Evolutionary conservation across 2,329 filamentous ascomycete species (phyloP).

Genomic region (Cytospora piceicola): DNA sequence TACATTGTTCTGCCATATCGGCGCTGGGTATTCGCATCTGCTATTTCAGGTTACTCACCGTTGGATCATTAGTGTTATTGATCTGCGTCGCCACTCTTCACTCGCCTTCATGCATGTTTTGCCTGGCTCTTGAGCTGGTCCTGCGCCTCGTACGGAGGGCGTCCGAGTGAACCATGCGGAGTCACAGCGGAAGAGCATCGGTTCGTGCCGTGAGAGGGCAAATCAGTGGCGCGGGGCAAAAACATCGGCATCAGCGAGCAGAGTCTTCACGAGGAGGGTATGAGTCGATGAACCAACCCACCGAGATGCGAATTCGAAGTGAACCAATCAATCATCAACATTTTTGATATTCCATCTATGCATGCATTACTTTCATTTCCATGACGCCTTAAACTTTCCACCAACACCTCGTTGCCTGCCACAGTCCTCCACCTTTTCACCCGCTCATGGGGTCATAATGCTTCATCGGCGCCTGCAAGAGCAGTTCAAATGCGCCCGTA

Average conservation of each 20-base stretch:
- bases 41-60: neutral
- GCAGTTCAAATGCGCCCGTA: constrained; percentile 89
- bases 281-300: neutral
- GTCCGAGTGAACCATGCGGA: neutral
- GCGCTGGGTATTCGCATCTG: too few relatives aligned
- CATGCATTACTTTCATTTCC: neutral
- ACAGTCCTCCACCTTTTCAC: constrained; percentile 29
- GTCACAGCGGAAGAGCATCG: neutral
- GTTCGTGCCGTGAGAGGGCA: neutral
- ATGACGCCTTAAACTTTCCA: neutral
- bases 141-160: neutral
- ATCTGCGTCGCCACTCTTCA: too few relatives aligned
- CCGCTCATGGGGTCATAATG: constrained; percentile 44
- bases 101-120: too few relatives aligned
- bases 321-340: neutral
- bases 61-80: too few relatives aligned
- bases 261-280: neutral
- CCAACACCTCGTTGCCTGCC: neutral
- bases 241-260: neutral
- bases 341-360: neutral
- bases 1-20: neutral
- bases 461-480: constrained; percentile 63
- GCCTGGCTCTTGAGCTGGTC: too few relatives aligned
- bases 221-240: neutral
- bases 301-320: neutral